Conservation (phyloP, 1,284 basidiomycete species). For the Boletus semigastroideus region DNA sequence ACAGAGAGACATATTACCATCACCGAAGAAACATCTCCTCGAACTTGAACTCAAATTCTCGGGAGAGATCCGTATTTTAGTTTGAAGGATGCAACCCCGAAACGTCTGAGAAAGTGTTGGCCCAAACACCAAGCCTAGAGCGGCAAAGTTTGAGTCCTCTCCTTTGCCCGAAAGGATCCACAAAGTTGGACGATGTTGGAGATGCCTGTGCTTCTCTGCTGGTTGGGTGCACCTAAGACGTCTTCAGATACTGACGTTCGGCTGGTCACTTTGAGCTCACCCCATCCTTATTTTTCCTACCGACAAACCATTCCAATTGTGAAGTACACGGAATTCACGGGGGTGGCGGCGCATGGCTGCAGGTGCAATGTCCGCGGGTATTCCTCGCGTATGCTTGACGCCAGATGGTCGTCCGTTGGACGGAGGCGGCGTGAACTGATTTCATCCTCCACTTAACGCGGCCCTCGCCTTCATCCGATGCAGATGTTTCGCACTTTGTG, state of each 20-base stretch:
- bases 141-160: constrained; percentile 22
- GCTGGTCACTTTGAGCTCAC: constrained; percentile 17
- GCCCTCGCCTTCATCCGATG: constrained; percentile 26
- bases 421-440: too few species aligned
- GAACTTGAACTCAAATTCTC: constrained; percentile 17
- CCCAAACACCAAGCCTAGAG: not conserved
- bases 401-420: not conserved
- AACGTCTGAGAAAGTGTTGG: too few species aligned
- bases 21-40: constrained; percentile 12
- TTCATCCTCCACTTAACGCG: constrained; percentile 10
- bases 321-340: constrained; percentile 9
- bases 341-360: constrained; percentile 9
- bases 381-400: constrained; percentile 6
- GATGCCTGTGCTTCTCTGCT: too few species aligned
- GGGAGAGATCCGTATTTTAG: constrained; percentile 15
- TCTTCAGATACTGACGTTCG: not conserved
- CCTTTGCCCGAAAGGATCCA: too few species aligned
- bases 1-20: constrained; percentile 16
- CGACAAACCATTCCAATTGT: not conserved
- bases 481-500: not conserved
- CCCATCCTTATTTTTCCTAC: constrained; percentile 21
- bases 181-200: too few species aligned
- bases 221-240: too few species aligned
- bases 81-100: constrained; percentile 6
- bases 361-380: constrained; percentile 13